Percentiles rank a stretch among this genome's conserved stretches.
Evolutionary conservation across 768 basidiomycete species (phyloP).

Genomic region (Tulasnella sp.): DNA sequence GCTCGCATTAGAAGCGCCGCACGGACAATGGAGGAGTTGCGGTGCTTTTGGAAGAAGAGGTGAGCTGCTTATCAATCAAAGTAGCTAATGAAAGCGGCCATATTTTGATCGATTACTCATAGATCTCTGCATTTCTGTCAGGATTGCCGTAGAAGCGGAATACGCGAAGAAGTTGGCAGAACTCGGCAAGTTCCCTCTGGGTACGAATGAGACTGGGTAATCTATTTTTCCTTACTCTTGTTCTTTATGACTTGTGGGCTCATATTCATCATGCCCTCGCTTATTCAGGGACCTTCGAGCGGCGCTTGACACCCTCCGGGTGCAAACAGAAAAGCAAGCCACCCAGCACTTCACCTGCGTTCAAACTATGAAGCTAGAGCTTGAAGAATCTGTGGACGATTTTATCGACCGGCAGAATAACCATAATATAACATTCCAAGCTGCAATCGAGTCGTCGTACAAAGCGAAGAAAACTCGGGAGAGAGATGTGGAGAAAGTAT

Average conservation of each 20-base stretch:
- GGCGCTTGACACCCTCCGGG: constrained; percentile 70
- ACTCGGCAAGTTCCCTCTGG: constrained; percentile 69
- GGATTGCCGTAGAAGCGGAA: constrained; percentile 89
- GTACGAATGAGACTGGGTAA: constrained; percentile 91
- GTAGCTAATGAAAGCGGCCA: neutral
- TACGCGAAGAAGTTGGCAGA: constrained; percentile 82
- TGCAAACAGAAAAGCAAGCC: constrained; percentile 81
- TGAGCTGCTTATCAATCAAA: constrained; percentile 37
- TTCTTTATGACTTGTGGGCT: neutral
- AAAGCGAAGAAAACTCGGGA: constrained; percentile 86
- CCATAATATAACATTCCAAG: constrained; percentile 68
- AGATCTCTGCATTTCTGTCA: constrained; percentile 35
- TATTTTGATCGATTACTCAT: neutral
- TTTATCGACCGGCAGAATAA: constrained; percentile 63
- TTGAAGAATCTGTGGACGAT: constrained; percentile 60
- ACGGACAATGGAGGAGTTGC: constrained; percentile 84
- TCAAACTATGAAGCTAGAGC: constrained; percentile 65
- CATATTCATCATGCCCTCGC: too few relatives aligned
- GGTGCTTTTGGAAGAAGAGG: constrained; percentile 91
- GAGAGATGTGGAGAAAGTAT: constrained; percentile 66
- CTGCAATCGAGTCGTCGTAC: constrained; percentile 80
- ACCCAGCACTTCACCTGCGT: constrained; percentile 67
- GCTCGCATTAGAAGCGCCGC: constrained; percentile 84
- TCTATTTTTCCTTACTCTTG: constrained; percentile 31
- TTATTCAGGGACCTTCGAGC: constrained; percentile 69